Conservation (phyloP, 805 yeast species). For the Ogataea minuta region DNA sequence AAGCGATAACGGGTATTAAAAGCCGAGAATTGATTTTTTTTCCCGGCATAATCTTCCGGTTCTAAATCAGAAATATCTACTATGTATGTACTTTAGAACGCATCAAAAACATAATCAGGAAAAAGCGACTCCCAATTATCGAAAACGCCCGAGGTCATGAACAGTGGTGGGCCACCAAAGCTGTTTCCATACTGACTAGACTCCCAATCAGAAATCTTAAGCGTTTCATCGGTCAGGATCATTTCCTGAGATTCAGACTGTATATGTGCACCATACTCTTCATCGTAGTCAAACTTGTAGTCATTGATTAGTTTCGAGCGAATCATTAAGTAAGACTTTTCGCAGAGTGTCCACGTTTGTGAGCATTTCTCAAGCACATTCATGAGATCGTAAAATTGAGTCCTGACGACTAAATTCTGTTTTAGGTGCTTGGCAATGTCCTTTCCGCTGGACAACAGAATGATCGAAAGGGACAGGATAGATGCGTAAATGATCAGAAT, state of each 20-base stretch:
- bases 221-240: too few relatives aligned
- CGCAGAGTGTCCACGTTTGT: conserved; percentile 47
- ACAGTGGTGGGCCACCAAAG: conserved; percentile 53
- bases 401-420: conserved; percentile 31
- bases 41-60: background rate
- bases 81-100: background rate
- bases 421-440: conserved; percentile 29
- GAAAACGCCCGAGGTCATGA: conserved; percentile 48
- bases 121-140: conserved; percentile 50
- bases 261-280: conserved; percentile 1
- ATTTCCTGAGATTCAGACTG: background rate
- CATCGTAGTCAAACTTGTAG: conserved; percentile 18
- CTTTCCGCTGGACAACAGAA: conserved; percentile 9
- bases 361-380: conserved; percentile 41
- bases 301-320: conserved; percentile 31
- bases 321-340: conserved; percentile 42
- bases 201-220: background rate
- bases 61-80: too few relatives aligned
- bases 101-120: conserved; percentile 37
- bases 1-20: background rate
- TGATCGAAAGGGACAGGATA: conserved; percentile 31
- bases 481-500: conserved; percentile 48
- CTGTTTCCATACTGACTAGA: conserved; percentile 27
- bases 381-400: conserved; percentile 39
- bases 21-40: background rate